Base-by-base conservation (phyloP, 345 rosid genomes). In the Dovyalis caffra region DNA sequence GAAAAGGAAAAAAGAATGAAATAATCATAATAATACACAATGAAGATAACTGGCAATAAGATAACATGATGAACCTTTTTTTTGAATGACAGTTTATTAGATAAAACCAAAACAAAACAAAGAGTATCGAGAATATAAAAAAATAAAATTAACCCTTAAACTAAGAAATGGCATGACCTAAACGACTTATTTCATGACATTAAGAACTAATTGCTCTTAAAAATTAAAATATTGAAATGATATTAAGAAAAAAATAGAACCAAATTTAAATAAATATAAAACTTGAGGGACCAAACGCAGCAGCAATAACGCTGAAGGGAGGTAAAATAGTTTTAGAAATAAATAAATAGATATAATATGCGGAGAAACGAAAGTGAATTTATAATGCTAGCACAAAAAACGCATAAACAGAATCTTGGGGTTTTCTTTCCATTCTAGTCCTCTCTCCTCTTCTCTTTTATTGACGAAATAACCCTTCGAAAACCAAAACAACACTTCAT, bases 331-430 rank as follows among this genome's bases (percentile, higher is more conserved):
- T 62, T 38, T 15, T 68, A 38, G 37, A 31, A 64, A 64, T 31
- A 33, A 34, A 43, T 43, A 31, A 66, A 32, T 29, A 81, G 87
- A 91, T 85, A 75, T 75, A 78, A 84, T 88, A 90, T 80, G 91
- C 95, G 95, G 84, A 84, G 91, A 84, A 78, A 69, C 91, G 92
- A 88, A 33, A 56, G 57, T 57, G 84, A 74, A 31, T 68, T 47
- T 76, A 56, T 8, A 56, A 56, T 76, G 57, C 33, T 77, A 53
- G 68, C 61, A 31, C 20, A 56, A 76, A 72, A 65, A 66, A 66
- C 51, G 74, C 75, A 80, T 78, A 71, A 51, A 63, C 76, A 71
- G 88, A 87, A 86, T 72, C 68, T 77, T 37, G 63, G 6, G 18
- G 16, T 20, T 70, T 70, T 6, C 21, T 34, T 61, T 29, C 20